Conservation (phyloP, 345 rosid genomes). For the Arabidopsis suecica region DNA sequence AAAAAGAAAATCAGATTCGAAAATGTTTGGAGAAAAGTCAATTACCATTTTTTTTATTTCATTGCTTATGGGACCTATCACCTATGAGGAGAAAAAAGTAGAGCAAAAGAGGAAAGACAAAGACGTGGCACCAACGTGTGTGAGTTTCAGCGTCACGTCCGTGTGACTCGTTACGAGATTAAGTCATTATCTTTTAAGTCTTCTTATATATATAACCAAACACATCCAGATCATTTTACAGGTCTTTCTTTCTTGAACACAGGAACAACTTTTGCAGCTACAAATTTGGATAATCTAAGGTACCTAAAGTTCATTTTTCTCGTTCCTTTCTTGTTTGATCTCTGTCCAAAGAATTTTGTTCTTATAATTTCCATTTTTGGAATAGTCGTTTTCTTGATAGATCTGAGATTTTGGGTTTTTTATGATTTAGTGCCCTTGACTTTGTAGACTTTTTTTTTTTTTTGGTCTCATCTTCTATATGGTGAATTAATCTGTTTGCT, state of each 20-base stretch:
- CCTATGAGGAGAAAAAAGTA: neutral
- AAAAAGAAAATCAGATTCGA: neutral
- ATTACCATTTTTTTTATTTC: neutral
- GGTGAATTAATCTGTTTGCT: neutral
- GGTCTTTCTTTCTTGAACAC: neutral
- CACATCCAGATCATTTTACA: neutral
- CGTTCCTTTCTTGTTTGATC: neutral
- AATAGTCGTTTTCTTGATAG: neutral
- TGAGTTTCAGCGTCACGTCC: slow-evolving; percentile 20
- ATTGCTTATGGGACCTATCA: neutral
- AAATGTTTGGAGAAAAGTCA: neutral
- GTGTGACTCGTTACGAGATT: neutral
- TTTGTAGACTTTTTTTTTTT: neutral
- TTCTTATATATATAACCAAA: neutral
- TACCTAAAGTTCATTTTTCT: neutral
- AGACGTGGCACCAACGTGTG: slow-evolving; percentile 28
- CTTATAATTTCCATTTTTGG: neutral
- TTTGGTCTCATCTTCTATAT: neutral
- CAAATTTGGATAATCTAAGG: slow-evolving; percentile 1
- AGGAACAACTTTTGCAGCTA: neutral
- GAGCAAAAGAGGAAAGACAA: neutral
- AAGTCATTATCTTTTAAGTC: slow-evolving; percentile 10
- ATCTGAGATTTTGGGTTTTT: neutral
- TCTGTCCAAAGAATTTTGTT: neutral
- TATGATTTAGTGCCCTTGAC: neutral